Evolutionary conservation across 805 yeast genomes (phyloP), one percentile per base, ranked within the genome.

Genomic region (Pichia scutulata): DNA sequence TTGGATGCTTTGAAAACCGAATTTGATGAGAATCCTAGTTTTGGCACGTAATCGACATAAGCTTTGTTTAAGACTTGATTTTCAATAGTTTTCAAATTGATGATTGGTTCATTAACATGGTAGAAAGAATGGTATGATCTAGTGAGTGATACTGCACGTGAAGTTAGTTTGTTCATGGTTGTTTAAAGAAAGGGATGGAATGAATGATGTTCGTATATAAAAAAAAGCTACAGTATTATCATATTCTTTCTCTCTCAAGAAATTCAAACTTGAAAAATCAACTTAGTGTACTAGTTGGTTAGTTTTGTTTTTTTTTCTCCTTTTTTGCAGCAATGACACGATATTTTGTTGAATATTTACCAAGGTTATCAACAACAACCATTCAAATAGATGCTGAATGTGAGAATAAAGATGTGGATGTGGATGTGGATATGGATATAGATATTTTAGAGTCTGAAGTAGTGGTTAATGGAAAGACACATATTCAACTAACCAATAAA

Each of bases 1-100:
- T 63, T 57, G 3, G 74, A 66, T 13, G 82, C 79, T n/a, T 65
- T 55, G n/a, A 66, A 64, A 3, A 78, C 60, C 22, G 81, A 68
- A 25, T 53, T 49, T 23, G 63, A 58, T 22, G 68, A 57, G 58
- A 78, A 78, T 2, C 84, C 84, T 48, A 56, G 60, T 41, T 56
- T 51, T 4, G 82, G 82, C 39, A 78, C 72, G 51, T 57, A 54
- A 5, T 62, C 59, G 4, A 47, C 45, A 44, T 67, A 61, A 10
- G 72, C 72, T 39, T 54, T 56, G 3, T 56, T 44, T 26, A 67
- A 49, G 16, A 78, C 64, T 50, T 66, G 61, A 39, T 70, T 64
- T 52, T 77, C 80, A 9, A 75, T 62, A 6, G 66, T 57, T 4
- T 53, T 33, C 4, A 56, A 43, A 43, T 67, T 66, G 7, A 65